Base-by-base conservation (phyloP, 2,329 filamentous ascomycete species). In the Penicillium sumatraense region DNA sequence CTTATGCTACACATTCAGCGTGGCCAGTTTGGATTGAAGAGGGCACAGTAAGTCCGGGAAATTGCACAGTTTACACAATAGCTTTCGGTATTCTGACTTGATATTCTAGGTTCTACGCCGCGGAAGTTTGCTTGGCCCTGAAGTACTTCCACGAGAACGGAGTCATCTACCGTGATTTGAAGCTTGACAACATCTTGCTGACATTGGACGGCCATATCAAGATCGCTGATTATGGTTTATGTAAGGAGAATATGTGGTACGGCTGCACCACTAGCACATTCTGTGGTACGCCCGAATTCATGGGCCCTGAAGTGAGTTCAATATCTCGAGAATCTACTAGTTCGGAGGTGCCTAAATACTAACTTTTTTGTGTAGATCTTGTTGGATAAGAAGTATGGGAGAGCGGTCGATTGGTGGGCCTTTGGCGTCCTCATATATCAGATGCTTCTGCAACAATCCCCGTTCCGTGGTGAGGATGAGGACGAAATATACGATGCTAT, bases 171-270 rank as follows among this genome's bases (percentile, higher is more conserved):
- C 86, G 88, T 75, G 88, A 91, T 77, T 74, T 91, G 73, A 91
- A 91, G 73, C 81, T 90, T 56, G 88, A 91, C 75, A 91, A 99
- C 74, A 99, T 99, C 71, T 83, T 99, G 44, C 81, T 99, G 68
- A 96, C 92, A 1, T 82, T 96, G 42, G 95, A 99, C 70, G 95
- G 95, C 23, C 95, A 99, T 74, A 96, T 99, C 81, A 98, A 98
- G 83, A 92, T 99, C 81, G 95, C 86, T 50, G 95, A 99, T 83
- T 99, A 96, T 73, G 95, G 95, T 85, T 85, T 99, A 46, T 99
- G 96, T 81, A 99, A 99, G 78, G 95, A 99, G 73, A 93, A 99
- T 67, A 99, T 99, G 95, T 99, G 93, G 93, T 99, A 96, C 72
- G 92, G 92, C 40, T 93, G 90, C 53, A 97, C 90, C 2, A 99